phyloP scores from a whole-genome alignment of 140 eudicot genomes.

The Anethum foeniculum region DNA sequence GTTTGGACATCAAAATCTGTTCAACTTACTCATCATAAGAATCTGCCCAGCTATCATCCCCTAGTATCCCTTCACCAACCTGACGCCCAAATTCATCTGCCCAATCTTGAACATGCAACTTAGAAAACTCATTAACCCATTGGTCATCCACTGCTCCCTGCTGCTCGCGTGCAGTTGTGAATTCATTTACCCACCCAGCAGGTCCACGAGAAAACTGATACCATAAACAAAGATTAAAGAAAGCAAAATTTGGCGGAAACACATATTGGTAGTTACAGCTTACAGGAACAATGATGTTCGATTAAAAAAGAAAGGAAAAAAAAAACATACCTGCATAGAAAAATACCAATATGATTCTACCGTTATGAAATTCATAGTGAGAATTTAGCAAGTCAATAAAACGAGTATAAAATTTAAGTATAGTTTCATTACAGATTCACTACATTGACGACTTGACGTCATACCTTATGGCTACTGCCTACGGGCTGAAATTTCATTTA shows the following conservation, averaged over 20 bases:
- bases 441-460: background rate
- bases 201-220: constrained; percentile 58
- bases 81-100: constrained; percentile 91
- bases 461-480: background rate
- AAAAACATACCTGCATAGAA: background rate
- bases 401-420: background rate
- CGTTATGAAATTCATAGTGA: background rate
- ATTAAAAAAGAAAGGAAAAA: background rate
- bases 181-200: constrained; percentile 77
- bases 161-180: constrained; percentile 53
- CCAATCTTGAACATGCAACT: constrained; percentile 88
- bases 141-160: constrained; percentile 64
- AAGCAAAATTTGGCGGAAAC: background rate
- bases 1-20: background rate
- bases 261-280: background rate
- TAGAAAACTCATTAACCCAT: constrained; percentile 92
- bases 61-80: constrained; percentile 68
- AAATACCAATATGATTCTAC: background rate
- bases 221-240: background rate
- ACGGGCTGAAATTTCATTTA: background rate
- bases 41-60: constrained; percentile 79
- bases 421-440: background rate
- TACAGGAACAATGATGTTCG: background rate
- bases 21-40: constrained; percentile 89
- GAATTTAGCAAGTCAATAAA: background rate